Conservation (phyloP, 306 rosid genomes). For the Coriaria nepalensis region DNA sequence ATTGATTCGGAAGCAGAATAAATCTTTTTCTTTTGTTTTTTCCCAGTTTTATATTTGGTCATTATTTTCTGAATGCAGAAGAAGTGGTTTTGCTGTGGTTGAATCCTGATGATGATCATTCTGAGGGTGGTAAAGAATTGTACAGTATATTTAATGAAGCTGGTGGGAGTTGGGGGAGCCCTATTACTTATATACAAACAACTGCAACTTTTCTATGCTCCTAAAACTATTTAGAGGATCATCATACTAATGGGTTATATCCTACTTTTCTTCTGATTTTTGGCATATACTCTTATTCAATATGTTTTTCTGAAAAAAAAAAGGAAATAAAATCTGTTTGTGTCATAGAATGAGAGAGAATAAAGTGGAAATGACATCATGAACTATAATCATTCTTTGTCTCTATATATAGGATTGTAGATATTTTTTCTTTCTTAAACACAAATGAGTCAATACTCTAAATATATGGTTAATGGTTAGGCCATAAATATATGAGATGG, state of each 20-base stretch:
- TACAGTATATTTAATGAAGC: not conserved
- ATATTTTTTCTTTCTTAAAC: not conserved
- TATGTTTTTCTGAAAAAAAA: not conserved
- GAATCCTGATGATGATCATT: constrained; percentile 9
- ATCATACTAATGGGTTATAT: not conserved
- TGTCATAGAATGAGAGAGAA: constrained; percentile 8
- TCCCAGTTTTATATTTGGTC: constrained; percentile 1
- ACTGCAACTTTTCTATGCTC: not conserved
- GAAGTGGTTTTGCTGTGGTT: constrained; percentile 79
- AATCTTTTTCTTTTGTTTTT: not conserved
- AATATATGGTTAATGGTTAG: too few species aligned
- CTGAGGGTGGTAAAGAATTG: constrained; percentile 6
- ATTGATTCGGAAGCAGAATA: too few species aligned
- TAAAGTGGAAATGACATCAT: constrained; percentile 6
- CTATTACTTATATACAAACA: too few species aligned
- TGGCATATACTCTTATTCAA: not conserved
- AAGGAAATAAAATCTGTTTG: not conserved
- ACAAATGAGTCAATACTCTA: too few species aligned
- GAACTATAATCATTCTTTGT: not conserved
- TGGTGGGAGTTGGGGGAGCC: not conserved
- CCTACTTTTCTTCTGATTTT: constrained; percentile 1
- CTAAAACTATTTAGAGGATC: constrained; percentile 1
- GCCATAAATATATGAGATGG: too few species aligned
- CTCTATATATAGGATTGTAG: not conserved
- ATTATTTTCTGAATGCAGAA: constrained; percentile 33